A percentile compares a stretch with the other conserved stretches of the same genome.
Evolutionary conservation across 495 filamentous ascomycete species (phyloP).

Genomic region (Penicillium mononematosum): DNA sequence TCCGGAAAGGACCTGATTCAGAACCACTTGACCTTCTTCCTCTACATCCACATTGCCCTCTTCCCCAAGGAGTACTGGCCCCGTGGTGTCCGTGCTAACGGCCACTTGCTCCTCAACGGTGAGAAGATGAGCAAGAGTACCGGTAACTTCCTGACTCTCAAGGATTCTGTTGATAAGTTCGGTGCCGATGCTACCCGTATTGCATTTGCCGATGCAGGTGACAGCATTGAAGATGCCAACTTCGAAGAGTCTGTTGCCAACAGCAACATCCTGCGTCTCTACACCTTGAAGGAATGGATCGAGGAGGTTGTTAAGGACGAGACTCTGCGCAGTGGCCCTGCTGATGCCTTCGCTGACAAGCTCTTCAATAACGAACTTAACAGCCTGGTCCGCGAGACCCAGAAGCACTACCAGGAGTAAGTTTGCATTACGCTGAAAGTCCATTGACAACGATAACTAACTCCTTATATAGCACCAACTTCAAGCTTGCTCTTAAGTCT

Average conservation of each 20-base stretch:
- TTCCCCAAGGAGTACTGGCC: slow-evolving; percentile 89
- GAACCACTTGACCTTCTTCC: slow-evolving; percentile 93
- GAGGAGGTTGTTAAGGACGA: slow-evolving; percentile 76
- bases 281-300: slow-evolving; percentile 86
- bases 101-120: slow-evolving; percentile 89
- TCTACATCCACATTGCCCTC: slow-evolving; percentile 91
- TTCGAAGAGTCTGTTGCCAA: slow-evolving; percentile 95
- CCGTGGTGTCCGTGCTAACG: slow-evolving; percentile 77
- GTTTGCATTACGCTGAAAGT: slow-evolving; percentile 11
- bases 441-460: slow-evolving; percentile 30
- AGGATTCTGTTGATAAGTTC: slow-evolving; percentile 84
- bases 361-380: slow-evolving; percentile 96
- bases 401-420: slow-evolving; percentile 70
- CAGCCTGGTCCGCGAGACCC: slow-evolving; percentile 70
- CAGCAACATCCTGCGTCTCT: slow-evolving; percentile 81
- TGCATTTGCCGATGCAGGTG: slow-evolving; percentile 90
- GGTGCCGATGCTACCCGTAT: slow-evolving; percentile 91
- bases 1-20: slow-evolving; percentile 86
- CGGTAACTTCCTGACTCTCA: slow-evolving; percentile 92
- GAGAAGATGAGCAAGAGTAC: slow-evolving; percentile 97
- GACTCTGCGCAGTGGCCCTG: slow-evolving; percentile 67
- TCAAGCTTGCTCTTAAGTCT: slow-evolving; percentile 89
- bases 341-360: slow-evolving; percentile 78
- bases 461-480: slow-evolving; percentile 56
- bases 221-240: slow-evolving; percentile 94